Base-by-base conservation (phyloP, 768 basidiomycete genomes). In the Mycena galopus region DNA sequence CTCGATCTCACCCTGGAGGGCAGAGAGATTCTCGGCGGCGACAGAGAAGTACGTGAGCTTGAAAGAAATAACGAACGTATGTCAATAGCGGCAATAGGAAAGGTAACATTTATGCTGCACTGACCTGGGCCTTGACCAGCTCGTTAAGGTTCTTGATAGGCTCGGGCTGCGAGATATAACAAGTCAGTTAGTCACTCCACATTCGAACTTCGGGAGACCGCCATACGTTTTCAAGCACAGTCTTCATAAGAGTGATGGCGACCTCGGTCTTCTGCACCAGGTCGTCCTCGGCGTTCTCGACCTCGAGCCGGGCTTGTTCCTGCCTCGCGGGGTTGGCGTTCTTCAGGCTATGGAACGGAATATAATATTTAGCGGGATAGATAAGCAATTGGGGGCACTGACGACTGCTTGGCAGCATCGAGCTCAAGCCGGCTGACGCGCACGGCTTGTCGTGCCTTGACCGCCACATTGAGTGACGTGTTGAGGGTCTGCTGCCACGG, bases 251-350 rank as follows among this genome's bases (percentile, higher is more conserved):
- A 3, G 94, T 94, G 77, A 98, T 98, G 1, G 97, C 97, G 33
- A 97, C 94, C 82, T 99, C 98, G 27, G 98, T 99, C 87, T 96
- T 96, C 81, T 97, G 96, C 7, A 99, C 98, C 35, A 99, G 90
- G 82, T 97, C 96, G 80, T 99, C 98, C 77, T 96, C 94, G 11
- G 94, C 94, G 73, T 96, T 96, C 88, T 96, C 94, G 12, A 96
- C 94, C 76, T 97, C 95, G 25, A 98, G 90, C 58, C 94, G 87
- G 5, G 96, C 94, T 63, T 98, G 96, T 79, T 99, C 98, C 81
- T 97, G 95, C 84, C 86, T 94, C 21, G 90, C 83, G 0, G 94
- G 91, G 72, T 79, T 81, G 1, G 95, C 92, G 53, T 82, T 91
- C 88, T 98, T 98, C 76, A 98, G 82, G 17, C 96, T 97, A 75